These are phyloP conservation scores for Lophium mytilinum DNA, from an alignment of 495 filamentous ascomycete species.

Conservation along the genomic window DNA sequence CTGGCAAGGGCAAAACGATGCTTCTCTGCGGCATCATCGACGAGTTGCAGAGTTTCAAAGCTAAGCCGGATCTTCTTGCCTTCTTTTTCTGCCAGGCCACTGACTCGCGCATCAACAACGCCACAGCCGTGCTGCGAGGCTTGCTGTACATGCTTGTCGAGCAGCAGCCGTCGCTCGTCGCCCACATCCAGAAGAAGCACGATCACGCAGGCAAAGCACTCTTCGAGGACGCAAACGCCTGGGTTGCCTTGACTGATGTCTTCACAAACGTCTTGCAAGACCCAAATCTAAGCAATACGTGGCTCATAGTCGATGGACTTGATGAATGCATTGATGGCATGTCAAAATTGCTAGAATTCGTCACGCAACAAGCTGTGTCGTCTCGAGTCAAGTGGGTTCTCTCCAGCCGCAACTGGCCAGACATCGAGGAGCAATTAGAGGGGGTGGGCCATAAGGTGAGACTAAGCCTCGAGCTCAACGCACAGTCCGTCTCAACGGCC, in stretches of 20 bases:
- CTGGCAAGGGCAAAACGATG: conserved; percentile 39
- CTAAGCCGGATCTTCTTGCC: background rate
- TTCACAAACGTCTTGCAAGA: conserved; percentile 34
- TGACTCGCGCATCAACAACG: conserved; percentile 31
- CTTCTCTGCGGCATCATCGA: background rate
- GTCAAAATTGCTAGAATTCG: background rate
- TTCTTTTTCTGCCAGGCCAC: conserved; percentile 6
- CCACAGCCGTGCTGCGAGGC: conserved; percentile 34
- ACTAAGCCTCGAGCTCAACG: conserved; percentile 31
- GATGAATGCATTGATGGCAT: background rate
- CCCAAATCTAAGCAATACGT: conserved; percentile 16
- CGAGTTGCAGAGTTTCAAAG: conserved; percentile 1
- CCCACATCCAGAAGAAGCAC: conserved; percentile 25
- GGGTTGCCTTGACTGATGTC: conserved; percentile 24
- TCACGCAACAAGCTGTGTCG: background rate
- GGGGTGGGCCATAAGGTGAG: conserved; percentile 5
- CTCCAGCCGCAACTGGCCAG: conserved; percentile 29
- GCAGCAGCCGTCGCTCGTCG: conserved; percentile 30
- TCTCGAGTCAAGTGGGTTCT: conserved; percentile 34
- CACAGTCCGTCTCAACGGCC: conserved; percentile 14
- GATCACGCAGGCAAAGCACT: conserved; percentile 22
- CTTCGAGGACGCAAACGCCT: conserved; percentile 34
- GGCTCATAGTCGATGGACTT: conserved; percentile 20
- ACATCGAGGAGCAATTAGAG: conserved; percentile 29
- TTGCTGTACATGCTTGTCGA: conserved; percentile 35